These are phyloP conservation scores for Xylaria sp. DNA, from an alignment of 2,329 filamentous ascomycete species.

Conservation along the genomic window DNA sequence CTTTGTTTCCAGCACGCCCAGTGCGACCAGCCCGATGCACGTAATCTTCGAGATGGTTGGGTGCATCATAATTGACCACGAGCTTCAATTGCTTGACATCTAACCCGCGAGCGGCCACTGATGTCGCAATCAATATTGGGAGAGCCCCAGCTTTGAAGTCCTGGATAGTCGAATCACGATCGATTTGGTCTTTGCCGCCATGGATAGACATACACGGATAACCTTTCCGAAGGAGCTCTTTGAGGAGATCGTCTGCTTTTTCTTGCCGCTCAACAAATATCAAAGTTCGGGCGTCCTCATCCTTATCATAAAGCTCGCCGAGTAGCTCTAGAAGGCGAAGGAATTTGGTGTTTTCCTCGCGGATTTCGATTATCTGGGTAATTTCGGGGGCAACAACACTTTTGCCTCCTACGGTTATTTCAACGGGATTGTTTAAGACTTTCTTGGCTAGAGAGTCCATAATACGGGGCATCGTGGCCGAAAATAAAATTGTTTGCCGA, in stretches of 20 bases:
- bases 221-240: conserved; percentile 82
- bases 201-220: conserved; percentile 95
- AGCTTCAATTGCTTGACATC: conserved; percentile 97
- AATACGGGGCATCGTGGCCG: conserved; percentile 93
- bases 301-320: conserved; percentile 84
- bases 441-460: conserved; percentile 94
- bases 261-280: conserved; percentile 95
- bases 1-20: conserved; percentile 92
- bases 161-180: conserved; percentile 89
- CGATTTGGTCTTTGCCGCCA: conserved; percentile 92
- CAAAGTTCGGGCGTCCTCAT: conserved; percentile 89
- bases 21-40: conserved; percentile 95
- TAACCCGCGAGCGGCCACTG: conserved; percentile 91
- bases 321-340: conserved; percentile 84
- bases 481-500: conserved; percentile 94
- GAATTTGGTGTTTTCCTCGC: conserved; percentile 86
- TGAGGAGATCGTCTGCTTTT: conserved; percentile 82
- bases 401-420: conserved; percentile 91
- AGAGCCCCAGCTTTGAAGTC: conserved; percentile 94
- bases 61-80: conserved; percentile 94
- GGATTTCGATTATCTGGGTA: conserved; percentile 90
- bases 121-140: conserved; percentile 92
- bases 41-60: conserved; percentile 95
- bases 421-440: conserved; percentile 83
- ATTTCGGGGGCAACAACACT: conserved; percentile 92